Conservation (phyloP, 345 rosid species). For the Ailanthus altissimus region DNA sequence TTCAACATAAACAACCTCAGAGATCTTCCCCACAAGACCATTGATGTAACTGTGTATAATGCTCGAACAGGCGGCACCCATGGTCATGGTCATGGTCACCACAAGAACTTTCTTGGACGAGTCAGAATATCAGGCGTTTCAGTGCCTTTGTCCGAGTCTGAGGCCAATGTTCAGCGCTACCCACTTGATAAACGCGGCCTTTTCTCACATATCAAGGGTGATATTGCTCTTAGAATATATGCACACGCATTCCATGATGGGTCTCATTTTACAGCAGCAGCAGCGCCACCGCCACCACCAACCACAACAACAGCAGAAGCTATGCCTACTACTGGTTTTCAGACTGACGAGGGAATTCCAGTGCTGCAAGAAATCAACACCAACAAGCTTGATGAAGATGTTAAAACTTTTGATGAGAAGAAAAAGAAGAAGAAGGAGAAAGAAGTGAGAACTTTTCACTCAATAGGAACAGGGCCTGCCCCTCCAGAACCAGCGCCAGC, state of each 20-base stretch:
- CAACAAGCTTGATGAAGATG: constrained; percentile 31
- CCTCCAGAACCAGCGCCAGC: constrained; percentile 29
- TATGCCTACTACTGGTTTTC: neutral
- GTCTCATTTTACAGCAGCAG: constrained; percentile 14
- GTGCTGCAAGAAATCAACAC: constrained; percentile 31
- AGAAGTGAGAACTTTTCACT: constrained; percentile 74
- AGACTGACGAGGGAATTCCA: constrained; percentile 29
- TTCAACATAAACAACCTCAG: constrained; percentile 43
- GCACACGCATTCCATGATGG: constrained; percentile 29
- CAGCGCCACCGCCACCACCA: neutral
- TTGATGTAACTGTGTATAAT: constrained; percentile 58
- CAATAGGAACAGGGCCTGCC: constrained; percentile 48
- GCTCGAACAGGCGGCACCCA: constrained; percentile 40
- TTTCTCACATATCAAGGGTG: constrained; percentile 78
- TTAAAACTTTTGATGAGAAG: constrained; percentile 27
- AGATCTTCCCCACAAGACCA: constrained; percentile 48
- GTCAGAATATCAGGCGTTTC: constrained; percentile 68
- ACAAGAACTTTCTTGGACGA: constrained; percentile 72
- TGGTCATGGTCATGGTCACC: constrained; percentile 31
- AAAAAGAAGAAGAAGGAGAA: constrained; percentile 61
- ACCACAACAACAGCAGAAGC: too few species aligned
- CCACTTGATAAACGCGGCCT: constrained; percentile 84
- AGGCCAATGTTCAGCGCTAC: constrained; percentile 60
- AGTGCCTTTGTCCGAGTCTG: constrained; percentile 61
- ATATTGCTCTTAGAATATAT: constrained; percentile 59